Evolutionary conservation across 345 rosid species (phyloP).

Genomic region (Salix purpurea): DNA sequence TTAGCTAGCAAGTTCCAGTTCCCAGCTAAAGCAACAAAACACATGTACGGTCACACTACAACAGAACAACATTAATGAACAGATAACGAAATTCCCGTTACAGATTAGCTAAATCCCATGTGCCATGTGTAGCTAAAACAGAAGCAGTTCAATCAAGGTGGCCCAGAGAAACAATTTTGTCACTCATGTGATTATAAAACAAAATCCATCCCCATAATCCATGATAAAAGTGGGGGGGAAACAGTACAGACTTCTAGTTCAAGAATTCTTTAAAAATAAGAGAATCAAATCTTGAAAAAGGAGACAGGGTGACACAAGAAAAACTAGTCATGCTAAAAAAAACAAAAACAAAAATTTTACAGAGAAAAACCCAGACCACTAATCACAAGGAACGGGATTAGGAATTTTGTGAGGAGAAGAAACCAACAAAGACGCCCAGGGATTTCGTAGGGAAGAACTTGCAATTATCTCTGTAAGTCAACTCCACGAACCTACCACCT

Average conservation of each 20-base stretch:
- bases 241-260: background rate
- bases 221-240: background rate
- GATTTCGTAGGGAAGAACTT: constrained; percentile 17
- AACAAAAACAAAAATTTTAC: constrained; percentile 6
- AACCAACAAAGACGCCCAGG: constrained; percentile 24
- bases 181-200: background rate
- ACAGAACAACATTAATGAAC: background rate
- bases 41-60: background rate
- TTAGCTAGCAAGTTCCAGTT: background rate
- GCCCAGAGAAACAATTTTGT: background rate
- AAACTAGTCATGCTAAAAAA: background rate
- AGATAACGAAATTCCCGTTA: constrained; percentile 3
- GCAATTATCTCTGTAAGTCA: constrained; percentile 48
- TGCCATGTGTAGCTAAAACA: background rate
- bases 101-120: constrained; percentile 1
- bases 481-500: constrained; percentile 83
- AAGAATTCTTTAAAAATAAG: background rate
- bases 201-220: constrained; percentile 16
- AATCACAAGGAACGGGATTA: background rate
- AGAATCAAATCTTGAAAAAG: constrained; percentile 13
- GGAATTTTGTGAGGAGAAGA: background rate
- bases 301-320: constrained; percentile 19
- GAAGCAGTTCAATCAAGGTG: constrained; percentile 1
- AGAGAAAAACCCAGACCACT: constrained; percentile 9
- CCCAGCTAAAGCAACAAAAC: constrained; percentile 7